Base-by-base conservation (phyloP, 345 rosid species). In the Populus tremula region DNA sequence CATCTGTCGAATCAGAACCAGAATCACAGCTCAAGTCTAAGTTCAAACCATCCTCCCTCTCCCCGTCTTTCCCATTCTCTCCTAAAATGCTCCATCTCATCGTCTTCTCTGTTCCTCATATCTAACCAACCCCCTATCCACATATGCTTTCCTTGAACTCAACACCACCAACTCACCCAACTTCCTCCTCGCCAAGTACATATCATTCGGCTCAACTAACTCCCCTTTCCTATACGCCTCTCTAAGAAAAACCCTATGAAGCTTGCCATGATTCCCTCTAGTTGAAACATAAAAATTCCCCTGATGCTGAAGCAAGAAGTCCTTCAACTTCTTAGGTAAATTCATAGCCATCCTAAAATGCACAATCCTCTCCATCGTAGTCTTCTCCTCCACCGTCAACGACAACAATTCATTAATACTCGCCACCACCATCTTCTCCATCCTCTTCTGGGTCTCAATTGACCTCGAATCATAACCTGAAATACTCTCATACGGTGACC, bases 341-440 rank as follows among this genome's bases (percentile, higher is more conserved):
- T 86, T 74, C 95, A 94, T 86, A 0, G 90, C 93, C 84, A 87
- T 80, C 84, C 93, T 89, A 78, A 96, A 94, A 87, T 94, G 99
- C 0, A 96, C 98, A 1, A 93, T 93, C 82, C 97, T 91, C 91
- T 90, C 99, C 71, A 95, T 69, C 0, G 97, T 89, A 8, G 91
- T 91, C 91, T 94, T 96, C 89, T 91, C 90, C 85, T 96, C 99
- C 49, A 92, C 91, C 0, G 97, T 92, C 86, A 92, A 70, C 1
- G 95, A 88, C 79, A 96, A 25, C 86, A 96, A 63, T 76, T 93
- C 99, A 68, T 96, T 98, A 69, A 94, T 96, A 12, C 88, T 86
- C 2, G 99, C 99, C 8, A 94, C 94, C 1, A 91, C 98, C 85
- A 97, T 89, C 90, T 96, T 96, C 89, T 96, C 97, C 88, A 96